Evolutionary conservation across 2,329 filamentous ascomycete species (phyloP), one percentile per base, ranked within the genome.

Genomic region (Alternaria consortialis): DNA sequence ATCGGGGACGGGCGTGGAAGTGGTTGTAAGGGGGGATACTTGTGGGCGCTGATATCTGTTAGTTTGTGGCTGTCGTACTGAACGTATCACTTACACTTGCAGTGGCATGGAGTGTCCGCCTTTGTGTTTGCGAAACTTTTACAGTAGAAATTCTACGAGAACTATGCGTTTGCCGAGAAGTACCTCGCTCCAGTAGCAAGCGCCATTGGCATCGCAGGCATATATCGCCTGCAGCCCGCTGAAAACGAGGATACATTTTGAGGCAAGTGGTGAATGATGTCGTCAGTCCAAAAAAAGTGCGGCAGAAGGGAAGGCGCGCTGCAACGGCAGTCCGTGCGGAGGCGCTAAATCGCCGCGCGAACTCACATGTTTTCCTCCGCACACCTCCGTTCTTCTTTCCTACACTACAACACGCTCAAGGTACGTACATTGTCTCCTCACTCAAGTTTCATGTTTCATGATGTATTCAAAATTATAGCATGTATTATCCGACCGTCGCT

Each of bases 401-500:
- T 66, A 51, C 61, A 59, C 53, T 60, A 53, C 57, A 47, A 20
- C 31, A 44, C 46, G 31, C 27, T 32, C 46, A 46, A 70, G 67
- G 72, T 73, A 72, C 53, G 72, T 67, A 37, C 23, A 32, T 54
- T 36, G 7, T 57, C 48, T 39, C 5, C 56, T 42, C 39, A 6
- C 12, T 7, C n/a, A 23, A 17, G 50, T 12, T 25, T 20, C 12
- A 11, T 15, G 17, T 69, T 58, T 56, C 59, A 71, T 80, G 77
- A 80, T 79, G 77, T 69, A 72, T 71, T 73, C 59, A 75, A 77
- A 72, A 72, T 58, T 69, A 78, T 78, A 82, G 81, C 81, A 83
- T 83, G 81, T 83, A 83, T 83, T 82, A 83, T 81, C 81, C 76
- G 77, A 82, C 71, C 63, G 60, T 64, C 68, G 69, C 66, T 74